These are phyloP conservation scores for Schoenoplectus triqueter DNA, from an alignment of 202 grass and related monocot genomes.

Conservation along the genomic window DNA sequence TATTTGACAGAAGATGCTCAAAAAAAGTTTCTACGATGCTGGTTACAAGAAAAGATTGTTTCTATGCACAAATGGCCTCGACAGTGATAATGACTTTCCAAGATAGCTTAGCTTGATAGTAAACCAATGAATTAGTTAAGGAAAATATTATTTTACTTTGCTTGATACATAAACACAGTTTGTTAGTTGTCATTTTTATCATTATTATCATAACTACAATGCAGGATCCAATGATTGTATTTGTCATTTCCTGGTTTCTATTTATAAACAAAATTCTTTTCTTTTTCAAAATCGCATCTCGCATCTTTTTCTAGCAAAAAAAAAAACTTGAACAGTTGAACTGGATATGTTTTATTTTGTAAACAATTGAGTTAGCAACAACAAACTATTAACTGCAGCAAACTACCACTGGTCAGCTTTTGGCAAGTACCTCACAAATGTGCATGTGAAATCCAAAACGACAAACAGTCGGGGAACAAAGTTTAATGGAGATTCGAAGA, in stretches of 20 bases:
- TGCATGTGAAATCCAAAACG: slow-evolving; percentile 27
- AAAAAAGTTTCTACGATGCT: not conserved
- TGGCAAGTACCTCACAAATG: slow-evolving; percentile 23
- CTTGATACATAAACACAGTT: not conserved
- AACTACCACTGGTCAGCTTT: slow-evolving; percentile 21
- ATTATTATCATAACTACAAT: not conserved
- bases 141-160: not conserved
- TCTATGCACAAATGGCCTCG: no score
- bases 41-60: not conserved
- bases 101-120: not conserved
- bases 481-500: slow-evolving; percentile 23
- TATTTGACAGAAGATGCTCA: no score
- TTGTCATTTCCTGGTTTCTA: slow-evolving; percentile 7
- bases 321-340: not conserved
- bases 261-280: not conserved
- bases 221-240: not conserved
- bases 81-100: not conserved
- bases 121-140: not conserved
- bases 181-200: not conserved
- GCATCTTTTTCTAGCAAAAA: not conserved
- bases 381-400: slow-evolving; percentile 13
- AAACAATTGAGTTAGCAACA: not conserved
- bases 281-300: not conserved
- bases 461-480: slow-evolving; percentile 10
- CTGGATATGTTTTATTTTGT: slow-evolving; percentile 4